Conservation (phyloP, 2,329 filamentous ascomycete species). For the Cladosporium sp. region DNA sequence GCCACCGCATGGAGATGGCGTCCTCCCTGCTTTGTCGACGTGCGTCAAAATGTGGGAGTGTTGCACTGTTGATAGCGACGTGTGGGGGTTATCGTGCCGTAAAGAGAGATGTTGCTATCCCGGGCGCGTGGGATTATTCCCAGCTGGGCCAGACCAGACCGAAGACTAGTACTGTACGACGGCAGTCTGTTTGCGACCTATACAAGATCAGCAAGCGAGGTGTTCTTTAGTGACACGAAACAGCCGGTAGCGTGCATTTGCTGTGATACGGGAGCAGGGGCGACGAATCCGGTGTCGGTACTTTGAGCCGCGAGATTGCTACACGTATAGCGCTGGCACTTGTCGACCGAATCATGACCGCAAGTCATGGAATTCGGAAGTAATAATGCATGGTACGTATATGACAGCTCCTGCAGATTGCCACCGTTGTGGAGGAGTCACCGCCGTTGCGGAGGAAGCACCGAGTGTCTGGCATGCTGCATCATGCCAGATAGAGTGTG, state of each 20-base stretch:
- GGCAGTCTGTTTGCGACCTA: conserved; percentile 2
- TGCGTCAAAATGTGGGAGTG: conserved; percentile 6
- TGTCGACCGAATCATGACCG: conserved; percentile 1
- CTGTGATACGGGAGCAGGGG: conserved; percentile 11
- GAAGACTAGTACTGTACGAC: neutral
- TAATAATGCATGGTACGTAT: neutral
- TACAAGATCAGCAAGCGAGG: neutral
- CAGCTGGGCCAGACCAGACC: conserved; percentile 5
- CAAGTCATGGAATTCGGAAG: neutral
- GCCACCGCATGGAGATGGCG: neutral
- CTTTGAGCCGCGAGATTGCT: conserved; percentile 2
- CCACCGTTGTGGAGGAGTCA: conserved; percentile 8
- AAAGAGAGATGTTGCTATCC: neutral
- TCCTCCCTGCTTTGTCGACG: conserved; percentile 7
- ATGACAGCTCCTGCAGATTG: neutral
- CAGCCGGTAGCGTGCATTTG: neutral
- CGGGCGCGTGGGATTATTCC: conserved; percentile 14
- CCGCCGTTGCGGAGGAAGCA: conserved; percentile 4
- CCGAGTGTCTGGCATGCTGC: neutral
- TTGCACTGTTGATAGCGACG: neutral
- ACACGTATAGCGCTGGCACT: conserved; percentile 1
- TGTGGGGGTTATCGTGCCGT: neutral
- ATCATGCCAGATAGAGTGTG: neutral
- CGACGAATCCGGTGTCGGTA: conserved; percentile 1
- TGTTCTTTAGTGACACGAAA: neutral